A percentile compares a stretch with the other conserved stretches of the same genome.
These are phyloP conservation scores for Metschnikowia reukaufii DNA, from an alignment of 805 yeast genomes.

Conservation along the genomic window DNA sequence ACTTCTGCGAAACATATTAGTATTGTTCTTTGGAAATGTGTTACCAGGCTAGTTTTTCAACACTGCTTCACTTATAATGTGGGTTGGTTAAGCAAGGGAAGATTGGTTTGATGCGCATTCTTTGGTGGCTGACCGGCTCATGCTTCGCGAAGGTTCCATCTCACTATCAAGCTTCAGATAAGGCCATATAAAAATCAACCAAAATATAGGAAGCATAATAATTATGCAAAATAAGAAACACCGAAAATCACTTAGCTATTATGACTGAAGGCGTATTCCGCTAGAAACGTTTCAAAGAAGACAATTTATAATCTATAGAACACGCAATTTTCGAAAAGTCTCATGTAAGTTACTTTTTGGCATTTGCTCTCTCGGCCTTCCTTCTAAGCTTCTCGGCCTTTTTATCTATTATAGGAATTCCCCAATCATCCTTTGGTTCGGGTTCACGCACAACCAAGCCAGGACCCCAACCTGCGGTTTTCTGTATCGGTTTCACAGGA, in stretches of 20 bases:
- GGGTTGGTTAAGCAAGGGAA: background rate
- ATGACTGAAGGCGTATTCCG: no score
- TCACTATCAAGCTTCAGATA: background rate
- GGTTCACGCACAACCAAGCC: conserved; percentile 13
- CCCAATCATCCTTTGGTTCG: conserved; percentile 14
- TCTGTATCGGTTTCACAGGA: conserved; percentile 52
- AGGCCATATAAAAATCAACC: background rate
- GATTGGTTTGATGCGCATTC: background rate
- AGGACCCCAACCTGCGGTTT: conserved; percentile 18
- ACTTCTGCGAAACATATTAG: conserved; percentile 3
- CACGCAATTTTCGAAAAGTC: background rate
- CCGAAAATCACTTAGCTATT: no score
- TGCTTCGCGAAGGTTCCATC: conserved; percentile 6
- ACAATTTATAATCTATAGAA: background rate
- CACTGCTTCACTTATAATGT: background rate
- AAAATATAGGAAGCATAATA: no score
- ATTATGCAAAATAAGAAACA: no score
- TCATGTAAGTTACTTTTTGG: background rate
- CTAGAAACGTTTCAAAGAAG: background rate
- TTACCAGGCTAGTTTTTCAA: no score
- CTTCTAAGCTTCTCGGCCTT: conserved; percentile 18
- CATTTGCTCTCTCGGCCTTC: conserved; percentile 8
- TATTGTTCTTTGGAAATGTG: background rate
- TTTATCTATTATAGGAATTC: conserved; percentile 20
- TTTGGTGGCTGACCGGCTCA: background rate